A percentile compares a stretch with the other conserved stretches of the same genome.
phyloP scores from a whole-genome alignment of 306 rosid species.

The Vachellia collinsii region DNA sequence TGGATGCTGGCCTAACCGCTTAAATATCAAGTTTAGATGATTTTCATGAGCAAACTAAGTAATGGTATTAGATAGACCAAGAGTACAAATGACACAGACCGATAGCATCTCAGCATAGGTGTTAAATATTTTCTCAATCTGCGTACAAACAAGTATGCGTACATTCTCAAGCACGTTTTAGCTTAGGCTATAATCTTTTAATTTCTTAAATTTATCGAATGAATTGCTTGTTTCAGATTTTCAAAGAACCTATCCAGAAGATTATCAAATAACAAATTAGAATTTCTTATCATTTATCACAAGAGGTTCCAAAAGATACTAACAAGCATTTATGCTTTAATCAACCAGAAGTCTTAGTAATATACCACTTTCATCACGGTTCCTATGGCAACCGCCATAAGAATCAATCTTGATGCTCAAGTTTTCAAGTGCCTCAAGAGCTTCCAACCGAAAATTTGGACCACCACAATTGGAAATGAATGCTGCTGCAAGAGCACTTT shows the following conservation, averaged over 20 bases:
- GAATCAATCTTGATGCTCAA: conserved; percentile 69
- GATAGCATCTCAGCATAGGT: conserved; percentile 7
- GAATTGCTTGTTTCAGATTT: conserved; percentile 12
- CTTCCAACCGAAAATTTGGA: conserved; percentile 91
- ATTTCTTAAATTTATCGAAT: conserved; percentile 16
- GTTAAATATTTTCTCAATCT: neutral
- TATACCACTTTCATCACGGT: conserved; percentile 77
- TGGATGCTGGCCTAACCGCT: conserved; percentile 1
- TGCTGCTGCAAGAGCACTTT: conserved; percentile 89
- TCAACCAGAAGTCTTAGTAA: conserved; percentile 22
- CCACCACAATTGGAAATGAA: conserved; percentile 98
- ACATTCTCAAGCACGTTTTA: conserved; percentile 21
- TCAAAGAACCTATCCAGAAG: conserved; percentile 20
- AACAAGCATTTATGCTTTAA: conserved; percentile 14
- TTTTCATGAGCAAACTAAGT: neutral
- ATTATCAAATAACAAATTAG: conserved; percentile 12
- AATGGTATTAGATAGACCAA: neutral
- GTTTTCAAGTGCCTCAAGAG: conserved; percentile 89
- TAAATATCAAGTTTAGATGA: conserved; percentile 23
- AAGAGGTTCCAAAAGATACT: neutral
- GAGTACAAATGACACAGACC: neutral
- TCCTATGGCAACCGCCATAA: conserved; percentile 92
- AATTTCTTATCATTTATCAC: neutral
- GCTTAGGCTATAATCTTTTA: conserved; percentile 13
- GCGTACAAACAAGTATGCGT: conserved; percentile 9